Percentiles rank a stretch among this genome's conserved stretches.
Evolutionary conservation across 148 eudicot species (phyloP).

Genomic region (Rhododendron vialii): DNA sequence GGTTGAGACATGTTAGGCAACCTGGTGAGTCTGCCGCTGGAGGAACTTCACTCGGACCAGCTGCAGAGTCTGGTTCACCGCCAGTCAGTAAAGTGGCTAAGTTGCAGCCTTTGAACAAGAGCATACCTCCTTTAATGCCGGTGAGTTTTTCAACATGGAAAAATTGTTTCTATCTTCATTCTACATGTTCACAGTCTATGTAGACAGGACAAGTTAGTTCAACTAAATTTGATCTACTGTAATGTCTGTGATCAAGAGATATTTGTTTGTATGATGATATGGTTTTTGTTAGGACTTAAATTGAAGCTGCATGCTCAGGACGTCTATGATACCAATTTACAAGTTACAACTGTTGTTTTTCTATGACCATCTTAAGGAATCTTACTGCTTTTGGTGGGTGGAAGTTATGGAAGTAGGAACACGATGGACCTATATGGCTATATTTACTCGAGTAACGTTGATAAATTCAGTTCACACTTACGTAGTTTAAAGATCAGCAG

Average conservation of each 20-base stretch:
- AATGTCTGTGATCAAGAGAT: neutral
- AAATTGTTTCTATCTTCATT: neutral
- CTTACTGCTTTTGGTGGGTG: neutral
- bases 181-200: neutral
- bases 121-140: slow-evolving; percentile 31
- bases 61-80: slow-evolving; percentile 48
- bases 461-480: neutral
- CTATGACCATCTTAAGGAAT: neutral
- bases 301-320: neutral
- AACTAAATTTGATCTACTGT: neutral
- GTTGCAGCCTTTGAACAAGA: slow-evolving; percentile 36
- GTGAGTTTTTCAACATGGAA: slow-evolving; percentile 26
- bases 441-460: neutral
- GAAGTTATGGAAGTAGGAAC: neutral
- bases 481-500: neutral
- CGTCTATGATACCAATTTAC: neutral
- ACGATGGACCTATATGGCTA: neutral
- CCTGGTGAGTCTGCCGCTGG: slow-evolving; percentile 59
- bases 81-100: slow-evolving; percentile 42
- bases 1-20: slow-evolving; percentile 68
- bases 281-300: neutral
- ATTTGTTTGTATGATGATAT: neutral
- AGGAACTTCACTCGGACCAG: slow-evolving; percentile 25
- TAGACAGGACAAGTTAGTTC: slow-evolving; percentile 1
- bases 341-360: neutral